Base-by-base conservation (phyloP, 2,329 filamentous ascomycete species). In the Fusarium palustre region DNA sequence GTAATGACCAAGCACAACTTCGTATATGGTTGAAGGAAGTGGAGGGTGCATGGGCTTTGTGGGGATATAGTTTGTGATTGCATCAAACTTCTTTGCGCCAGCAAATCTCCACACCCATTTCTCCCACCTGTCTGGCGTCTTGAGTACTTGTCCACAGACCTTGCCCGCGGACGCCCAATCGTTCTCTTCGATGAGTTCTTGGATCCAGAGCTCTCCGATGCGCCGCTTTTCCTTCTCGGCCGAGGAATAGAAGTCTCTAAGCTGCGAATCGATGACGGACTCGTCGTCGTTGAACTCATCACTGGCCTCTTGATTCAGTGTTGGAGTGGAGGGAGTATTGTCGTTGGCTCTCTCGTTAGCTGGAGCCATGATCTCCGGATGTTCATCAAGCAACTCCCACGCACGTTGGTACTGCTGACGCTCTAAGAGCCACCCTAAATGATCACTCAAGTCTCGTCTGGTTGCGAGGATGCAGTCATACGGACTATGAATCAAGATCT, bases 391-490 rank as follows among this genome's bases (percentile, higher is more conserved):
- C 6, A 99, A 85, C 71, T 93, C 90, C 95, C 95, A 99, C 3
- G 94, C 94, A 71, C 93, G 87, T 74, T 92, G 88, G 75, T 95
- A 97, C 66, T 91, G 90, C 54, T 92, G 87, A 65, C 91, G 92
- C 61, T 95, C 92, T 30, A 97, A 78, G 16, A 98, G 84, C 95
- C 95, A 99, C 10, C 86, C 83, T 24, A 98, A 82, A 75, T 97
- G 94, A 79, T 99, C 96, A 5, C 89, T 84, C 18, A 97, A 84
- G 75, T 97, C 94, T 71, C 96, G 87, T 76, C 94, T 94, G 4
- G 96, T 93, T 1, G 93, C 93, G 56, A 97, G 83, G n/a, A 98
- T 91, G 74, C 94, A 98, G 79, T 99, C 96, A 76, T 97, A 99
- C 0, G 96, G 96, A 73, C 94, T 97, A 75, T 97, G 94, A 41